Conservation (phyloP, 257 asterid species). For the Solanum chilense region DNA sequence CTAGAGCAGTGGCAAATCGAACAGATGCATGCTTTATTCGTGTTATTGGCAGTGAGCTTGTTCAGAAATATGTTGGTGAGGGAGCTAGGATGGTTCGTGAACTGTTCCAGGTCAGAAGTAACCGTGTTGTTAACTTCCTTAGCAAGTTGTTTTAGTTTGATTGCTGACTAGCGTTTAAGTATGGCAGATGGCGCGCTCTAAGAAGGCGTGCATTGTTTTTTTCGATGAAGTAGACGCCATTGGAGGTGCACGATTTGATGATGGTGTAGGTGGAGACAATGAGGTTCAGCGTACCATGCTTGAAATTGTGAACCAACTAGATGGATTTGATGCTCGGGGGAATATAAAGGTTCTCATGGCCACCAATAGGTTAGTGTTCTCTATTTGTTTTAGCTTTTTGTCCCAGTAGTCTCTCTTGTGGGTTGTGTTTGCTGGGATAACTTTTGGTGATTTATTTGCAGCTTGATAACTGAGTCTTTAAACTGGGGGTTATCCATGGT, state of each 20-base stretch:
- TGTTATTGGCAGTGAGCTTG: constrained; percentile 97
- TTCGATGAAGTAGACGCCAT: constrained; percentile 97
- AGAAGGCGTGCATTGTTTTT: constrained; percentile 94
- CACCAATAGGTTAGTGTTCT: constrained; percentile 57
- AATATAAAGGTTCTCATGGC: constrained; percentile 98
- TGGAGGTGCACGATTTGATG: constrained; percentile 97
- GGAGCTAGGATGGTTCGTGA: constrained; percentile 99
- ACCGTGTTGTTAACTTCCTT: neutral
- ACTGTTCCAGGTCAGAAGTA: constrained; percentile 64
- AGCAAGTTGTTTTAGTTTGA: neutral
- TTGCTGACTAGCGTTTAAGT: neutral
- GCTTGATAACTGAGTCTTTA: neutral
- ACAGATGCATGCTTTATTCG: constrained; percentile 98
- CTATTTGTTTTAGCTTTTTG: neutral
- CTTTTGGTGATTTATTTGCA: neutral
- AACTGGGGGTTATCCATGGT: neutral
- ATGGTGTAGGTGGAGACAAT: constrained; percentile 96
- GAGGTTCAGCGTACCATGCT: constrained; percentile 99
- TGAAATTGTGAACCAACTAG: constrained; percentile 96
- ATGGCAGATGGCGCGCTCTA: constrained; percentile 96
- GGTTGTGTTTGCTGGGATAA: neutral
- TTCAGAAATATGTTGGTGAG: constrained; percentile 96
- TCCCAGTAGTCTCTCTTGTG: neutral
- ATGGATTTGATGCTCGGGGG: constrained; percentile 99
- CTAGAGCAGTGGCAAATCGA: constrained; percentile 96